phyloP scores from a whole-genome alignment of 352 stramenopile species.

The Globisporangium radiosum region DNA sequence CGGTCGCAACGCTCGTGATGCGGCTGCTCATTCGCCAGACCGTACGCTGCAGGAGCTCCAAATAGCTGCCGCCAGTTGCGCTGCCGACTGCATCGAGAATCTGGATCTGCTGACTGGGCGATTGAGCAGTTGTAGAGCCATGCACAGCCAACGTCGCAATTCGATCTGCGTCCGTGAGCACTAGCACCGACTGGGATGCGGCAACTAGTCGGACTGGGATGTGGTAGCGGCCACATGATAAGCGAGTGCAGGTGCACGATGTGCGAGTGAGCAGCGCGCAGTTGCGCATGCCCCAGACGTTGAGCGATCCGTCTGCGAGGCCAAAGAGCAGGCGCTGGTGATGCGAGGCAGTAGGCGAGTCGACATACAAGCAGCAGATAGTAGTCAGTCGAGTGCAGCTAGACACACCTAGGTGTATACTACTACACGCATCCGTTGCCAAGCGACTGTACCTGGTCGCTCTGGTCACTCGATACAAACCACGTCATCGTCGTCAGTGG shows the following conservation, averaged over 20 bases:
- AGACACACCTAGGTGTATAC: not conserved
- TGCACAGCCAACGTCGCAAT: no score
- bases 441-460: slow-evolving; percentile 6
- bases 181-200: not conserved
- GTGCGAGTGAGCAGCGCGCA: slow-evolving; percentile 1
- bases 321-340: slow-evolving; percentile 11
- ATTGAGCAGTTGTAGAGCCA: not conserved
- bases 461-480: not conserved
- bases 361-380: not conserved
- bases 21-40: not conserved
- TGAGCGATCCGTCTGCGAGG: slow-evolving; percentile 10
- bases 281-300: slow-evolving; percentile 8
- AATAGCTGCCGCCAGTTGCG: not conserved
- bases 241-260: not conserved
- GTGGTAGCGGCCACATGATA: not conserved
- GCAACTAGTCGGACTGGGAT: not conserved
- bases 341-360: not conserved
- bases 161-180: no score
- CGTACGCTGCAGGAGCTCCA: slow-evolving; percentile 2
- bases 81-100: not conserved
- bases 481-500: slow-evolving; percentile 6
- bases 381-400: not conserved
- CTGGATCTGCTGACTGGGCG: not conserved
- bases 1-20: slow-evolving; percentile 6
- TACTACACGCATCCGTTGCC: not conserved